phyloP scores from a whole-genome alignment of 2,329 filamentous ascomycete genomes.

The Claviceps maximensis region DNA sequence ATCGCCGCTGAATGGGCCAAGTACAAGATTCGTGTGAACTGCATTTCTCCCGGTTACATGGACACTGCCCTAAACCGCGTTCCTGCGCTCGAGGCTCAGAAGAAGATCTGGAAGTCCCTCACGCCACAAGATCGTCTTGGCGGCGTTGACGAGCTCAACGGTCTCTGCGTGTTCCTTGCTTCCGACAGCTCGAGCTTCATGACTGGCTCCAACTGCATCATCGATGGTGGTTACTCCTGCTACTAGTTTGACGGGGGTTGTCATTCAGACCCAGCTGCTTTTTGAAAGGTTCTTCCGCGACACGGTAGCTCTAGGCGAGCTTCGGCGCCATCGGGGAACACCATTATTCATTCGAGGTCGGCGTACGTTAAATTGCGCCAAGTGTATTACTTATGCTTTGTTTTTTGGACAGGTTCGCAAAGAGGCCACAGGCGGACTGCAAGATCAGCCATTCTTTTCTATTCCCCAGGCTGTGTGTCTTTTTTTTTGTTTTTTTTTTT shows the following conservation, averaged over 20 bases:
- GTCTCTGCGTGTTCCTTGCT: constrained; percentile 62
- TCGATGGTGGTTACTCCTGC: constrained; percentile 57
- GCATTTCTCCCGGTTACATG: constrained; percentile 77
- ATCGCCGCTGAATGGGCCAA: constrained; percentile 77
- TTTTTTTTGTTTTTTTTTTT: not conserved
- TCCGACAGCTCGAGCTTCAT: constrained; percentile 62
- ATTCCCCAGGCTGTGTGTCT: not conserved
- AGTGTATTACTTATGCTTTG: not conserved
- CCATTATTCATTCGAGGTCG: too few species aligned
- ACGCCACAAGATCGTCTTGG: constrained; percentile 65
- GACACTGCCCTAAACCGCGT: constrained; percentile 72
- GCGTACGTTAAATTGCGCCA: too few species aligned
- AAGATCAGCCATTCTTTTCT: not conserved
- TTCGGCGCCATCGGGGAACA: too few species aligned
- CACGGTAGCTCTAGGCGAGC: too few species aligned
- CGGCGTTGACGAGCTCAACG: constrained; percentile 63
- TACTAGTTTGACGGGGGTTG: too few species aligned
- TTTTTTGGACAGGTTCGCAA: not conserved
- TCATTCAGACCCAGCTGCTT: too few species aligned
- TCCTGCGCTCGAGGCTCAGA: constrained; percentile 64
- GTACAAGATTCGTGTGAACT: constrained; percentile 69
- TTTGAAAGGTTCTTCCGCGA: constrained; percentile 6
- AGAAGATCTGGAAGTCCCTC: constrained; percentile 65
- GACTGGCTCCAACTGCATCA: constrained; percentile 62
- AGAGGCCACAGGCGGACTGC: not conserved